Evolutionary conservation across 345 rosid genomes (phyloP), one percentile per base, ranked within the genome.

Genomic region (Murraya koenigii): DNA sequence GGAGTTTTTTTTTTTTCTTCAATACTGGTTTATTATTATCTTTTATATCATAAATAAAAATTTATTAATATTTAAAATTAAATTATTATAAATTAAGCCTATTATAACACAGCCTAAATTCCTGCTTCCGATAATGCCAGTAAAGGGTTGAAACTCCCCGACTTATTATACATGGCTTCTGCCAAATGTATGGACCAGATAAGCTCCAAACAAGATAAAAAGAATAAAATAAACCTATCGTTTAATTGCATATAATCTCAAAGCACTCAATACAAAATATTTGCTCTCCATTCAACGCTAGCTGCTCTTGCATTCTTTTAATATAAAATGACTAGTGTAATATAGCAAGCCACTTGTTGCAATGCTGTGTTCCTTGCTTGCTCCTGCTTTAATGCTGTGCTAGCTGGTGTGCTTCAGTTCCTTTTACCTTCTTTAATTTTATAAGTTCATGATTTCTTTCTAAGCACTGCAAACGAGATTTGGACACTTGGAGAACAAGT

Each of bases 401-500:
- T 71, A 52, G 74, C 56, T n/a, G n/a, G n/a, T n/a, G n/a, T n/a
- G n/a, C n/a, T n/a, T n/a, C n/a, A n/a, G 8, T 49, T 33, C 5
- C 39, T 47, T 67, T 26, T 3, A 10, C 54, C 28, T 23, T 66
- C 1, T 35, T 38, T 66, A 39, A 2, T 20, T 32, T 7, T 3
- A 7, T 11, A 3, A 52, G 28, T 33, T 61, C 33, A 3, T 44
- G n/a, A 23, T 10, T n/a, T 8, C 6, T 10, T 36, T n/a, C 20
- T 15, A 7, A 74, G 70, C 49, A 41, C 10, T 23, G 52, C 26
- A 59, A 61, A 39, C 6, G 38, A 75, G 32, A 22, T 26, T 11
- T 47, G 38, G 74, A 81, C 76, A 77, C 59, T 38, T 68, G 72
- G 66, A 69, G 25, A 62, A 7, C 1, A 25, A 35, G 64, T 9